These are phyloP conservation scores for Aspergillus vadensis DNA, from an alignment of 2,329 filamentous ascomycete species.

Conservation along the genomic window DNA sequence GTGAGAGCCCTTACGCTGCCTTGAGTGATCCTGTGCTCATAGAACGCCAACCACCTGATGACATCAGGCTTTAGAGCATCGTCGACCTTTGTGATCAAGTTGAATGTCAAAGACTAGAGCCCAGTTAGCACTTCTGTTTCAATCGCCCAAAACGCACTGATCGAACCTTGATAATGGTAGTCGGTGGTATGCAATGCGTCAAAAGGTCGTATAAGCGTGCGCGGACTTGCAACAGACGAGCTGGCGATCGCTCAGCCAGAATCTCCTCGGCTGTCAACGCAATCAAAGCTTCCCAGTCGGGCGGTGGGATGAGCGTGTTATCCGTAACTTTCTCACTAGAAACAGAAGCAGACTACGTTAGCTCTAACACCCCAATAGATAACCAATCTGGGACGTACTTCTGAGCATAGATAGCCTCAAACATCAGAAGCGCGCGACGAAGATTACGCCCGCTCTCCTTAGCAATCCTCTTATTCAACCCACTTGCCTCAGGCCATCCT, in stretches of 20 bases:
- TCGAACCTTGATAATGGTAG: slow-evolving; percentile 78
- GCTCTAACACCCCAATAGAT: background rate
- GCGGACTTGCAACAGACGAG: slow-evolving; percentile 81
- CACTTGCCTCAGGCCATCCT: slow-evolving; percentile 74
- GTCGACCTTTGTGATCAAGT: slow-evolving; percentile 82
- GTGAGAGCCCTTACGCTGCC: slow-evolving; percentile 59
- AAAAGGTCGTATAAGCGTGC: slow-evolving; percentile 96
- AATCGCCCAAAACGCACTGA: background rate
- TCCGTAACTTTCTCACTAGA: slow-evolving; percentile 85
- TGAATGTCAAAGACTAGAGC: slow-evolving; percentile 77
- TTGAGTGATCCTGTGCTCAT: slow-evolving; percentile 89
- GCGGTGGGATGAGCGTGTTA: slow-evolving; percentile 84
- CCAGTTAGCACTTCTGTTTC: slow-evolving; percentile 8
- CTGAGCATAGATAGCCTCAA: slow-evolving; percentile 93
- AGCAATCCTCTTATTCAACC: slow-evolving; percentile 81
- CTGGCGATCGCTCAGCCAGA: slow-evolving; percentile 87
- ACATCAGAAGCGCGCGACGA: slow-evolving; percentile 89
- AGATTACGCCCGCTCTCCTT: slow-evolving; percentile 89
- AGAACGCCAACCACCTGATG: slow-evolving; percentile 94
- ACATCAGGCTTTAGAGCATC: slow-evolving; percentile 89
- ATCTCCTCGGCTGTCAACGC: slow-evolving; percentile 89
- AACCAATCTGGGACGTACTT: slow-evolving; percentile 64
- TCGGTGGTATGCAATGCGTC: slow-evolving; percentile 94
- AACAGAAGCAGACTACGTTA: background rate
- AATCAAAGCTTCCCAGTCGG: slow-evolving; percentile 95